A percentile compares a stretch with the other conserved stretches of the same genome.
phyloP scores from a whole-genome alignment of 768 basidiomycete genomes.

The Lactifluus echinatus region DNA sequence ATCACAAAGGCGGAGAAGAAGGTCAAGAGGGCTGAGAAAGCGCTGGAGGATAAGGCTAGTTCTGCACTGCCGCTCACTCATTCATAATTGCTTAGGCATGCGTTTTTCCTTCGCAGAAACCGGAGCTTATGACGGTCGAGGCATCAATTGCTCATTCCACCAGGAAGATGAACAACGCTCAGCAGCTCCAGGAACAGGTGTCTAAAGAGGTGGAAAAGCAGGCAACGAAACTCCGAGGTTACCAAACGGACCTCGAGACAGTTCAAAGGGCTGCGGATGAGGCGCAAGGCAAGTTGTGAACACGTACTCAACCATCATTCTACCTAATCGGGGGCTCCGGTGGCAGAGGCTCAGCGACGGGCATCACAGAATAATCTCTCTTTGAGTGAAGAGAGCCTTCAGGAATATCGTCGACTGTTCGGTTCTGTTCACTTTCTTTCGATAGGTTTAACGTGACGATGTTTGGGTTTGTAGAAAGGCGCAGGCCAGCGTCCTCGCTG shows the following conservation, averaged over 20 bases:
- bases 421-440: background rate
- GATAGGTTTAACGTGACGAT: conserved; percentile 2
- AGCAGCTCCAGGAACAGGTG: conserved; percentile 54
- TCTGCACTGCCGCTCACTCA: conserved; percentile 25
- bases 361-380: conserved; percentile 68
- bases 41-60: conserved; percentile 70
- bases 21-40: conserved; percentile 88
- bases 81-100: background rate
- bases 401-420: conserved; percentile 80
- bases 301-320: background rate
- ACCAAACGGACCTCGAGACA: conserved; percentile 56
- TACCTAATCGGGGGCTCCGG: conserved; percentile 12
- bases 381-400: conserved; percentile 73
- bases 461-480: conserved; percentile 50
- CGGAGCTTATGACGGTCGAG: conserved; percentile 74
- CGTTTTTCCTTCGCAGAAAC: conserved; percentile 45
- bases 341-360: conserved; percentile 62
- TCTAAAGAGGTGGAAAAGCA: conserved; percentile 47
- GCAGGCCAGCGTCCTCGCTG: conserved; percentile 66
- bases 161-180: conserved; percentile 68
- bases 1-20: conserved; percentile 80
- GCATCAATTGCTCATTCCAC: conserved; percentile 82
- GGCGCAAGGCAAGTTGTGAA: conserved; percentile 56
- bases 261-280: conserved; percentile 64
- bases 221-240: conserved; percentile 41